Evolutionary conservation across 225 moss, liverwort and hornwort genomes (phyloP), one percentile per base, ranked within the genome.

Genomic region (Thuidium tamariscinum): DNA sequence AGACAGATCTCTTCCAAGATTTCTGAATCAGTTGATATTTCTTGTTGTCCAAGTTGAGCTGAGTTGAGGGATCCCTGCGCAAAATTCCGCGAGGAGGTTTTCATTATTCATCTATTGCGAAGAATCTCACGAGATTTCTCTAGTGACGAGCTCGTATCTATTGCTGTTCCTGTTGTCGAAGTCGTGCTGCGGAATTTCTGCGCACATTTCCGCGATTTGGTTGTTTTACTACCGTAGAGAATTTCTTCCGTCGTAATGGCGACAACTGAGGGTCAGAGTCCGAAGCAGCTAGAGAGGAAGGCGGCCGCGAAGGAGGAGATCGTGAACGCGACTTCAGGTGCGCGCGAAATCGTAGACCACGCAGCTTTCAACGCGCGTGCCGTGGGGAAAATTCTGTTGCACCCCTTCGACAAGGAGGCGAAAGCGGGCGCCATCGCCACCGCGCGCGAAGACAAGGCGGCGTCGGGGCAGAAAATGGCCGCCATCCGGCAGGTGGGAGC

Each of bases 281-380:
- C 87, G 54, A 92, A 90, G 88, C 48, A 90, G 82, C 22, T 93
- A 13, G 92, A 92, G 84, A 85, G 52, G 65, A 93, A 90, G 72
- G 92, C 90, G 39, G 87, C 85, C 32, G 94, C 93, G 25, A 93
- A 91, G 89, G 95, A 94, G 88, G 87, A 91, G 71, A 87, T 94
- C 32, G 91, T 94, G 73, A 93, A 92, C 84, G 79, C 94, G 60
- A 93, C 94, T 5, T 94, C 94, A 32, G 95, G 95, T n/a, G 95
- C 95, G 51, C 92, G 93, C 66, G 94, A 94, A 83, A 92, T 78
- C 57, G 89, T 93, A 63, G 94, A 94, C 72, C 92, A 92, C 88
- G 89, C 93, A 32, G 83, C 77, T 4, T 92, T 84, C 75, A 91
- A 91, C 81, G 94, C 94, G 39, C 90, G 92, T 7, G 94, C 93